Conservation (phyloP, 106 monocot genomes). For the Apostasia shenzhenica region DNA sequence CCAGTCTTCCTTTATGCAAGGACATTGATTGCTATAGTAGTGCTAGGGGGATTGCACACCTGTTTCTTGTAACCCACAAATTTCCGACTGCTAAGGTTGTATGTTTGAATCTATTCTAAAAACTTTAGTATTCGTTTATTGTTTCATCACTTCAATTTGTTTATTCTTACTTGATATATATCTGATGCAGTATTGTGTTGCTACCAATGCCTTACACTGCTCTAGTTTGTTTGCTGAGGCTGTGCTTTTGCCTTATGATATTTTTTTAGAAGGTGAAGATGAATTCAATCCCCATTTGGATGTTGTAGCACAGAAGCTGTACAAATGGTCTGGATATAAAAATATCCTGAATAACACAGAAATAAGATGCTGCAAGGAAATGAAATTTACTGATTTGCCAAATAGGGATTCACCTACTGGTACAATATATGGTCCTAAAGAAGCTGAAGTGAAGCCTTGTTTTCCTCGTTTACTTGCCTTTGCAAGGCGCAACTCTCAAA, state of each 20-base stretch:
- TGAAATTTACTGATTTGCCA: not conserved
- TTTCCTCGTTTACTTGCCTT: constrained; percentile 43
- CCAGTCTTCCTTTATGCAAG: constrained; percentile 20
- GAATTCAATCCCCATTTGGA: constrained; percentile 14
- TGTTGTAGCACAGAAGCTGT: constrained; percentile 1
- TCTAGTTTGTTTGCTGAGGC: constrained; percentile 69
- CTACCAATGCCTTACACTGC: constrained; percentile 6
- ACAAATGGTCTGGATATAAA: constrained; percentile 1
- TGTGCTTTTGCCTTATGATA: constrained; percentile 47
- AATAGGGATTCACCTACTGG: constrained; percentile 1
- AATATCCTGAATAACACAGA: not conserved
- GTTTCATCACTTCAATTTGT: not conserved
- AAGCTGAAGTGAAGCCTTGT: constrained; percentile 1
- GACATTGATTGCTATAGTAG: constrained; percentile 6
- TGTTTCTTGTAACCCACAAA: constrained; percentile 69
- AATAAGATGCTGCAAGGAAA: not conserved
- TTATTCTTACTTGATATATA: not conserved
- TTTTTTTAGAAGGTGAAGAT: constrained; percentile 22
- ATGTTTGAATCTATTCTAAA: constrained; percentile 8
- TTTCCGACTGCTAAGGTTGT: constrained; percentile 53
- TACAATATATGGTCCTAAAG: constrained; percentile 1
- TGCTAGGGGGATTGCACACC: constrained; percentile 26
- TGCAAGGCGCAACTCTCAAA: constrained; percentile 9
- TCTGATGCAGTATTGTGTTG: constrained; percentile 23
- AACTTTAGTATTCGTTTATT: constrained; percentile 3